phyloP scores from a whole-genome alignment of 2,329 filamentous ascomycete genomes.

The Rachicladosporium sp. region DNA sequence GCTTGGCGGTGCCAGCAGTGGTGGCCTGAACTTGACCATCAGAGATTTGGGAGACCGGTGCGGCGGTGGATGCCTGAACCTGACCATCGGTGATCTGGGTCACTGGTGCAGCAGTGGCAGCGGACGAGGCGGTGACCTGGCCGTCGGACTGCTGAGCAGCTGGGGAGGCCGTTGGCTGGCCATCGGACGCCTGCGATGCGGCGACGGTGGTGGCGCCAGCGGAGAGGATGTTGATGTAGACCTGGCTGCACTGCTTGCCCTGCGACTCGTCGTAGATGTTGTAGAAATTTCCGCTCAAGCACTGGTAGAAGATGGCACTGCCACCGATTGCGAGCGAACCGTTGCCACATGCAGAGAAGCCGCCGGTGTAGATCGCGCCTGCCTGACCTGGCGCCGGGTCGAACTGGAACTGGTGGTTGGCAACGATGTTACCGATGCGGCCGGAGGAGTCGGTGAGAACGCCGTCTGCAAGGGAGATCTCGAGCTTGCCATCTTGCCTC shows the following conservation, averaged over 20 bases:
- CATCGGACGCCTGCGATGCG: conserved; percentile 21
- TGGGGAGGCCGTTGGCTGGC: conserved; percentile 13
- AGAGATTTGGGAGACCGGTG: conserved; percentile 16
- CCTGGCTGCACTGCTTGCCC: conserved; percentile 55
- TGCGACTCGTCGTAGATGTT: conserved; percentile 69
- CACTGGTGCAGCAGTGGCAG: conserved; percentile 9
- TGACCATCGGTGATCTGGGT: conserved; percentile 20
- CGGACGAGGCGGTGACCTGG: conserved; percentile 17
- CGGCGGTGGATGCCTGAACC: conserved; percentile 26
- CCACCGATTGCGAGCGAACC: conserved; percentile 56
- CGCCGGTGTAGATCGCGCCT: conserved; percentile 59
- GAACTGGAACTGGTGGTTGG: conserved; percentile 74
- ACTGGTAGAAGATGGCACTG: conserved; percentile 60
- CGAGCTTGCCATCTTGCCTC: conserved; percentile 34
- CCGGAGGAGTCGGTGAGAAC: conserved; percentile 51
- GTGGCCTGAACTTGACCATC: conserved; percentile 23
- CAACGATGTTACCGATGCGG: conserved; percentile 66
- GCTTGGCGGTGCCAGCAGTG: conserved; percentile 8
- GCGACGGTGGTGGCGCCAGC: conserved; percentile 24
- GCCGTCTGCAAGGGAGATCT: conserved; percentile 52
- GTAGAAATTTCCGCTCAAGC: conserved; percentile 61
- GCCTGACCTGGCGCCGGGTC: conserved; percentile 53
- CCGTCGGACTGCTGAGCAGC: conserved; percentile 22
- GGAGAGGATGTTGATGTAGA: conserved; percentile 40
- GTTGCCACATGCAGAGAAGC: conserved; percentile 61